Percentiles rank a stretch among this genome's conserved stretches.
These are phyloP conservation scores for Simplicillium sp. DNA, from an alignment of 2,329 filamentous ascomycete species.

Conservation along the genomic window DNA sequence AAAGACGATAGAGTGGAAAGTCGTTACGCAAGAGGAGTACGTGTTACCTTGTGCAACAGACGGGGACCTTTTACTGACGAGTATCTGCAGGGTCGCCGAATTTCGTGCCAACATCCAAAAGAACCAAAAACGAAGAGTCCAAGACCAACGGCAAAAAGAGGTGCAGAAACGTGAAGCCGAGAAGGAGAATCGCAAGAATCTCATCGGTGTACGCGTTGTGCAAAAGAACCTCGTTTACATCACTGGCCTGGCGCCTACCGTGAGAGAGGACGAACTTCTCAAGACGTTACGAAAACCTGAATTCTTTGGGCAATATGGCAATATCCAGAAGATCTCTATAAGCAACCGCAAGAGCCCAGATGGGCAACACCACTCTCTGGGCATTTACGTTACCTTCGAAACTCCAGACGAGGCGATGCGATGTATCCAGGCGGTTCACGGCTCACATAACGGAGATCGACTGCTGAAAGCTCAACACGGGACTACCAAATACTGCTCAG, in stretches of 20 bases:
- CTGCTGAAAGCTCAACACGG: constrained; percentile 70
- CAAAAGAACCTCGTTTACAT: constrained; percentile 99
- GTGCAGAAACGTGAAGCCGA: constrained; percentile 94
- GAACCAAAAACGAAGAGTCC: constrained; percentile 85
- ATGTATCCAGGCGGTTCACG: constrained; percentile 88
- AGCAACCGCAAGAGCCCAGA: constrained; percentile 81
- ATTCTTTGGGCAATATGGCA: constrained; percentile 97
- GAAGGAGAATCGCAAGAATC: constrained; percentile 88
- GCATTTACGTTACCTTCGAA: constrained; percentile 97
- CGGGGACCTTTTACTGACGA: not conserved
- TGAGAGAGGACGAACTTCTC: constrained; percentile 84
- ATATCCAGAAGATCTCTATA: constrained; percentile 97
- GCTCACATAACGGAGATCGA: constrained; percentile 82
- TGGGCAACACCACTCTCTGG: constrained; percentile 75
- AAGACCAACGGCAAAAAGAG: constrained; percentile 80
- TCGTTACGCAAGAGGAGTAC: constrained; percentile 90
- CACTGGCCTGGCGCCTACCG: constrained; percentile 83
- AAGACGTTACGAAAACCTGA: constrained; percentile 83
- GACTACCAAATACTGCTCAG: constrained; percentile 97
- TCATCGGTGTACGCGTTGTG: constrained; percentile 89
- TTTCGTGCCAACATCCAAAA: constrained; percentile 74
- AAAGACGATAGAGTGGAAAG: constrained; percentile 93
- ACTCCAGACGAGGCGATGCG: constrained; percentile 80
- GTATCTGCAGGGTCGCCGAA: constrained; percentile 50
- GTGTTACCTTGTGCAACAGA: constrained; percentile 21